These are phyloP conservation scores for Wakefieldia striispora DNA, from an alignment of 768 basidiomycete species.

Conservation along the genomic window DNA sequence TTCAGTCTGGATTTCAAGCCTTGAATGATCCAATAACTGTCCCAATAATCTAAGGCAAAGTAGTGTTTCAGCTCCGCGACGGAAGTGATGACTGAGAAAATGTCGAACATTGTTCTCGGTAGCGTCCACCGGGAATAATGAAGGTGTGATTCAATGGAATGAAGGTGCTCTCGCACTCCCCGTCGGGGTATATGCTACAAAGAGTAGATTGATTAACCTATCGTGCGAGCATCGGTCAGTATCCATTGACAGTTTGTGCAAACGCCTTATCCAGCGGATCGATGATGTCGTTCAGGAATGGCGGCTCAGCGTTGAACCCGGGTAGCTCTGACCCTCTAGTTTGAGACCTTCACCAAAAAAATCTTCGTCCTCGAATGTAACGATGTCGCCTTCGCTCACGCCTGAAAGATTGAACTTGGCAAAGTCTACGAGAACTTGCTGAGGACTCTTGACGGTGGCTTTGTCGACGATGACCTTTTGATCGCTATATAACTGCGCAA, in stretches of 20 bases:
- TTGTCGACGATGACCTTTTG: slow-evolving; percentile 90
- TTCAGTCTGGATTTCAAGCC: slow-evolving; percentile 80
- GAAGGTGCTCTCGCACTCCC: slow-evolving; percentile 74
- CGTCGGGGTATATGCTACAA: slow-evolving; percentile 49
- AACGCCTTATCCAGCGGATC: slow-evolving; percentile 71
- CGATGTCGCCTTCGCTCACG: slow-evolving; percentile 62
- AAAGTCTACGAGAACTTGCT: slow-evolving; percentile 56
- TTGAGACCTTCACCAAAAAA: slow-evolving; percentile 88
- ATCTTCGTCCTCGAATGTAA: slow-evolving; percentile 67
- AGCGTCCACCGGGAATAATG: slow-evolving; percentile 85
- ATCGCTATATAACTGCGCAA: slow-evolving; percentile 73
- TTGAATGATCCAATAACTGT: slow-evolving; percentile 84
- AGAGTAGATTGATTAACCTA: slow-evolving; percentile 69
- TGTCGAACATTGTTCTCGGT: slow-evolving; percentile 84
- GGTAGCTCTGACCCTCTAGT: slow-evolving; percentile 61
- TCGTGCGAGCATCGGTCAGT: slow-evolving; percentile 79
- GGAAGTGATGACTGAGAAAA: too few relatives aligned
- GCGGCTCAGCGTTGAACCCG: slow-evolving; percentile 60
- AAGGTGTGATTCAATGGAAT: slow-evolving; percentile 92
- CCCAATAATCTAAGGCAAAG: slow-evolving; percentile 47
- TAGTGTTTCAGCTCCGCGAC: slow-evolving; percentile 6
- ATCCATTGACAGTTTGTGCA: slow-evolving; percentile 76
- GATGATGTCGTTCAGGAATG: slow-evolving; percentile 67
- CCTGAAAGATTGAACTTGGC: slow-evolving; percentile 33
- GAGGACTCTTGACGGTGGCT: slow-evolving; percentile 49